Conservation (phyloP, 176 grass and related monocot genomes). For the Juncus inflexus region DNA sequence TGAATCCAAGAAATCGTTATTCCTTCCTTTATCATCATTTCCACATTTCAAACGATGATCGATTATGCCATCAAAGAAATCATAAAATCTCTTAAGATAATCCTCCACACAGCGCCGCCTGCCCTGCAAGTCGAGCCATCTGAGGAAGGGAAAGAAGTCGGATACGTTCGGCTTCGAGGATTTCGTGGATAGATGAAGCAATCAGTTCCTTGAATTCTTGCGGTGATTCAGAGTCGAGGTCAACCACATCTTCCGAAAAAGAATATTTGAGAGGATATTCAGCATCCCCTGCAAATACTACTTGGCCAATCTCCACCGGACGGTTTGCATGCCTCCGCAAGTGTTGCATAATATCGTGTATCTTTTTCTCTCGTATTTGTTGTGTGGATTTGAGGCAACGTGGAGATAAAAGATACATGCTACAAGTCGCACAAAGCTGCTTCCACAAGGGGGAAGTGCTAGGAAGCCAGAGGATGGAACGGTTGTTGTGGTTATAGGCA, state of each 20-base stretch:
- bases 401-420: conserved; percentile 40
- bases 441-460: conserved; percentile 37
- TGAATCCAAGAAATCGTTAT: conserved; percentile 47
- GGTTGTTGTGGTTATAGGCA: conserved; percentile 40
- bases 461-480: conserved; percentile 39
- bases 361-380: conserved; percentile 27
- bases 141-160: conserved; percentile 49
- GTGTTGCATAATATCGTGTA: conserved; percentile 30
- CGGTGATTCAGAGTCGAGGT: conserved; percentile 31
- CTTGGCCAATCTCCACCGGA: conserved; percentile 25
- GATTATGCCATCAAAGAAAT: conserved; percentile 42
- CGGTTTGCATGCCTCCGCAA: conserved; percentile 19
- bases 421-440: conserved; percentile 46
- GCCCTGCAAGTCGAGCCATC: conserved; percentile 49
- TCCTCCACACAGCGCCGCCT: conserved; percentile 21
- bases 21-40: neutral
- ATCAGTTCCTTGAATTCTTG: conserved; percentile 48
- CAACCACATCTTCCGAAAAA: conserved; percentile 48
- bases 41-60: conserved; percentile 17
- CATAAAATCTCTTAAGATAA: conserved; percentile 28
- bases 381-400: conserved; percentile 39
- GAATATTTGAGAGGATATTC: conserved; percentile 39
- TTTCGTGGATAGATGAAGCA: conserved; percentile 23
- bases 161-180: conserved; percentile 45
- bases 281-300: conserved; percentile 40